phyloP scores from a whole-genome alignment of 2,329 filamentous ascomycete genomes.

The Fusarium foetens region DNA sequence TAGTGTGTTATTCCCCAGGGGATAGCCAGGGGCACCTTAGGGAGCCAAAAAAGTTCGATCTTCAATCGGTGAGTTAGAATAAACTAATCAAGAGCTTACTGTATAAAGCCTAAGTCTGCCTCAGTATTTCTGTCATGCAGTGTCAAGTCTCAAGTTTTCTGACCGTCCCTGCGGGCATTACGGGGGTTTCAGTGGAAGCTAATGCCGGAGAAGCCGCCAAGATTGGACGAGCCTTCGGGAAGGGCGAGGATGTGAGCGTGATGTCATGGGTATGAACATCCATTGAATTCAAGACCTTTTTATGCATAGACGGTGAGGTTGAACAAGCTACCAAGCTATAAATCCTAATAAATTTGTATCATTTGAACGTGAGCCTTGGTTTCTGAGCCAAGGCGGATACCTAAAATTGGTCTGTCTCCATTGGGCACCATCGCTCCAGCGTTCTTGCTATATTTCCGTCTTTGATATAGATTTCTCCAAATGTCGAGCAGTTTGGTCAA shows the following conservation, averaged over 20 bases:
- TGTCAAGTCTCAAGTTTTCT: not conserved
- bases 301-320: not conserved
- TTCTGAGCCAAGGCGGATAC: not conserved
- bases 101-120: fast-evolving
- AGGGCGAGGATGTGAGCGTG: not conserved
- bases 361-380: not conserved
- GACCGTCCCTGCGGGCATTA: conserved; percentile 2
- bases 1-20: conserved; percentile 19
- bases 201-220: conserved; percentile 23
- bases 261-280: conserved; percentile 12
- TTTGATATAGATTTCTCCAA: not conserved
- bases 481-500: not conserved
- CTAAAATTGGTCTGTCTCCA: not conserved
- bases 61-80: too few relatives aligned
- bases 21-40: conserved; percentile 23
- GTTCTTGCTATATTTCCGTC: not conserved
- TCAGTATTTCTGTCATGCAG: not conserved
- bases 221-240: conserved; percentile 3
- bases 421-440: not conserved
- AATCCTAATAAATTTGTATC: not conserved
- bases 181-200: conserved; percentile 24
- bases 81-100: fast-evolving
- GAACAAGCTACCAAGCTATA: not conserved
- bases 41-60: not conserved
- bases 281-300: not conserved